phyloP scores from a whole-genome alignment of 2,329 filamentous ascomycete species.

The Orbilia quercus region DNA sequence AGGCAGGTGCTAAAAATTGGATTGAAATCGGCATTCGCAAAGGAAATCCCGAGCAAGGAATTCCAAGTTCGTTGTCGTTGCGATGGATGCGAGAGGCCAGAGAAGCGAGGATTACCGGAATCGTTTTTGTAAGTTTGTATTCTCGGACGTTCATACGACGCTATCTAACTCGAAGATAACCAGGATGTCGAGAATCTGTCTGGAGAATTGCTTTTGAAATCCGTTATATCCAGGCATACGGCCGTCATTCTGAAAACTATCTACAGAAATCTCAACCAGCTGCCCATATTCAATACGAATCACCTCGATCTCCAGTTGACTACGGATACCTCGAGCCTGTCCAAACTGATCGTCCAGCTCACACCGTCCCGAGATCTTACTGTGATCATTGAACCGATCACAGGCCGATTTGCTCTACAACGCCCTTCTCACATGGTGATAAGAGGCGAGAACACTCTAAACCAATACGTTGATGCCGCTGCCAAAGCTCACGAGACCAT shows the following conservation, averaged over 20 bases:
- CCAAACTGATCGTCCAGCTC: constrained; percentile 75
- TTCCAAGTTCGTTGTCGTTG: constrained; percentile 70
- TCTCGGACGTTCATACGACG: background rate
- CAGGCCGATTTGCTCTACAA: constrained; percentile 78
- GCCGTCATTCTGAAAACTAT: constrained; percentile 77
- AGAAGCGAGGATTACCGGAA: constrained; percentile 75
- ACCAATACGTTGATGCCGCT: constrained; percentile 69
- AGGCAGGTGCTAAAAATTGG: constrained; percentile 81
- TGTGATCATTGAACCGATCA: constrained; percentile 79
- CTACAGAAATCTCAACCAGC: constrained; percentile 70
- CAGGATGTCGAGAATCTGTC: constrained; percentile 74
- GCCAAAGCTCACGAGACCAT: constrained; percentile 71
- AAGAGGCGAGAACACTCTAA: constrained; percentile 74
- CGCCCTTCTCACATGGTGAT: constrained; percentile 71
- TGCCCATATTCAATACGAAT: constrained; percentile 73
- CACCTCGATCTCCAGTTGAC: constrained; percentile 71
- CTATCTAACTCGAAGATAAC: constrained; percentile 7
- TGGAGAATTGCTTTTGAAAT: constrained; percentile 77
- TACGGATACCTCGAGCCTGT: constrained; percentile 73
- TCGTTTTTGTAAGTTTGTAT: constrained; percentile 67
- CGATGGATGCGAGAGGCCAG: constrained; percentile 88
- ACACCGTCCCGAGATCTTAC: constrained; percentile 72
- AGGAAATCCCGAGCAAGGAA: constrained; percentile 67
- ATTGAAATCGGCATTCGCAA: constrained; percentile 84
- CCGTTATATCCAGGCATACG: constrained; percentile 79